Evolutionary conservation across 805 yeast genomes (phyloP), one percentile per base, ranked within the genome.

Genomic region (Starmerella apis): DNA sequence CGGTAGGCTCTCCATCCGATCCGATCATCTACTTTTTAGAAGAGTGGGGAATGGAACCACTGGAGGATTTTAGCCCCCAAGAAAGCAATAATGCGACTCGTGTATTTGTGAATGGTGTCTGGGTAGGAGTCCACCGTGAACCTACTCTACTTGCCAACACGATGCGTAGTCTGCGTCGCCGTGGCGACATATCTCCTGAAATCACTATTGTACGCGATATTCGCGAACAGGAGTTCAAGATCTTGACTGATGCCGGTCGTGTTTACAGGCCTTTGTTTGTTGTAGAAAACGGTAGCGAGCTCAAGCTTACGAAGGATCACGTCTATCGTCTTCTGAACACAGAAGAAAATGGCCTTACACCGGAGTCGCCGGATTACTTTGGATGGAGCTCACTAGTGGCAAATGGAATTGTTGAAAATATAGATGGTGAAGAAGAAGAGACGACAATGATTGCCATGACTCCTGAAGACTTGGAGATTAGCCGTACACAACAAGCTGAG

Each of bases 1-100:
- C 98, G 24, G 98, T 92, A 56, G 98, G 99, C 67, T 78, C 95
- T 7, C 86, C 94, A n/a, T 86, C 96, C 36, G 94, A 86, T 65
- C 96, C 96, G 31, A 90, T 92, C 63, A 76, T 83, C 56, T 84
- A 84, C 64, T 83, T 88, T 69, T 75, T 92, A 69, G 95, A 90
- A 68, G 98, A 92, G 71, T 92, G 97, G 96, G 99, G 98, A 69
- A 81, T 92, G 86, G 97, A 92, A 69, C 95, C 96, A 16, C 74
- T 92, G 60, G 95, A 92, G 64, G 96, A 88, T 64, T 92, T 86
- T 65, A 87, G 84, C 49, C 97, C 98, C 30, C 86, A 86, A 54
- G 86, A 86, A 56, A 81, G 86, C 48, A 88, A 90, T 39, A 86
- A 84, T 64, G 86, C 94, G 30, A 88, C 96, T 2, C 79, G 95